phyloP scores from a whole-genome alignment of 306 rosid species.

The Lupinus albus region DNA sequence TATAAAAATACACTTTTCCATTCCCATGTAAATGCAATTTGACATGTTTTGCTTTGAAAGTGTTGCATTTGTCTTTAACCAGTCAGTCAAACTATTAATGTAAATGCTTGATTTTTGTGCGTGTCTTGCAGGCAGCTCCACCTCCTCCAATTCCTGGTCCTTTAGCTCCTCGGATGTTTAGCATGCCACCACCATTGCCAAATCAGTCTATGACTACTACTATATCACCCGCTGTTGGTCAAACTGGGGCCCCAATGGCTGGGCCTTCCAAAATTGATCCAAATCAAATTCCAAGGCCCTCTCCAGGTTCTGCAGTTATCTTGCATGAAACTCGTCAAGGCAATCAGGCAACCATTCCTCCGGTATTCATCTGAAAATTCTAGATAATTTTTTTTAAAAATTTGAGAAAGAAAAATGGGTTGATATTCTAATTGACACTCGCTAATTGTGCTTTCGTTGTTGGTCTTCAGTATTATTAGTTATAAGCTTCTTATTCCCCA shows the following conservation, averaged over 20 bases:
- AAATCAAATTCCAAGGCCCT: conserved; percentile 94
- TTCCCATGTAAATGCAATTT: conserved; percentile 6
- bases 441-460: conserved; percentile 35
- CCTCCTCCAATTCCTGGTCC: conserved; percentile 72
- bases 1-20: not conserved
- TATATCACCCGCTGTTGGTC: conserved; percentile 78
- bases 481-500: conserved; percentile 24
- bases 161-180: conserved; percentile 81
- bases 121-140: conserved; percentile 54
- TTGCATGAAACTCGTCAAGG: conserved; percentile 90
- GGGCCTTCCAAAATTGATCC: conserved; percentile 95
- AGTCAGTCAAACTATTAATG: conserved; percentile 20
- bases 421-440: not conserved
- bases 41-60: not conserved
- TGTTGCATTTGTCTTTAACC: conserved; percentile 8
- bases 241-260: conserved; percentile 81
- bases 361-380: conserved; percentile 59
- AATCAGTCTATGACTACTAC: conserved; percentile 93
- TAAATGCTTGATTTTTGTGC: conserved; percentile 6
- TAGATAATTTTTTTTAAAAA: not conserved
- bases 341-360: conserved; percentile 91
- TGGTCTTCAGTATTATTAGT: conserved; percentile 35
- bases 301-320: conserved; percentile 76
- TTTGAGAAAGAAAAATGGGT: conserved; percentile 2
- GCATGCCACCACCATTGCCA: conserved; percentile 84